Percentiles rank a stretch among this genome's conserved stretches.
These are phyloP conservation scores for Penicillium sp. DNA, from an alignment of 2,329 filamentous ascomycete species.

Conservation along the genomic window DNA sequence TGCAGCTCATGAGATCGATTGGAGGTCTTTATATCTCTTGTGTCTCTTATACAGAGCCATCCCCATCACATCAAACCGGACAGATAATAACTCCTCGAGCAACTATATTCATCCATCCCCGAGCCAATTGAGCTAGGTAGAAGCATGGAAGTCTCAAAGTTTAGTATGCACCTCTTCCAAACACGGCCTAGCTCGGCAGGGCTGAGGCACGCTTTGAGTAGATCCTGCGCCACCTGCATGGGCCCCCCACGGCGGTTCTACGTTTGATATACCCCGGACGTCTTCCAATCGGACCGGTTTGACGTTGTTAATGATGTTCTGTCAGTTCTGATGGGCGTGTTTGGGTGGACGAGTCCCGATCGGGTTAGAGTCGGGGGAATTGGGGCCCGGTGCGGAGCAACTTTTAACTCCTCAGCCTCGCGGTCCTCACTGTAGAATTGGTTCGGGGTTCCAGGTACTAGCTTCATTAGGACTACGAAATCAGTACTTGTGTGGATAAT, in stretches of 20 bases:
- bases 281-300: background rate
- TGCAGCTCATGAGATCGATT: background rate
- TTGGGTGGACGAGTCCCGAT: background rate
- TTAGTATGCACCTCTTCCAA: background rate
- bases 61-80: background rate
- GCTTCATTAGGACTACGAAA: too few species aligned
- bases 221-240: background rate
- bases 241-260: background rate
- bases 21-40: background rate
- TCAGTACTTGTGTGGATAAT: too few species aligned
- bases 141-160: background rate
- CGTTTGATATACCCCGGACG: background rate
- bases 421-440: too few species aligned
- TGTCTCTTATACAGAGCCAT: background rate
- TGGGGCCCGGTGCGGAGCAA: constrained; percentile 6
- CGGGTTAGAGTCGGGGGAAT: constrained; percentile 8
- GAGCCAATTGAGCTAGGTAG: background rate
- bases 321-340: background rate
- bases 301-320: background rate
- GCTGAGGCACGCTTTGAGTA: background rate
- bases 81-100: background rate
- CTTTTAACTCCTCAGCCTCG: background rate
- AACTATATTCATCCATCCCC: background rate
- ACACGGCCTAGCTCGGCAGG: background rate
- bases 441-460: too few species aligned